Conservation (phyloP, 1,284 basidiomycete species). For the Ceratobasidium papillatum region DNA sequence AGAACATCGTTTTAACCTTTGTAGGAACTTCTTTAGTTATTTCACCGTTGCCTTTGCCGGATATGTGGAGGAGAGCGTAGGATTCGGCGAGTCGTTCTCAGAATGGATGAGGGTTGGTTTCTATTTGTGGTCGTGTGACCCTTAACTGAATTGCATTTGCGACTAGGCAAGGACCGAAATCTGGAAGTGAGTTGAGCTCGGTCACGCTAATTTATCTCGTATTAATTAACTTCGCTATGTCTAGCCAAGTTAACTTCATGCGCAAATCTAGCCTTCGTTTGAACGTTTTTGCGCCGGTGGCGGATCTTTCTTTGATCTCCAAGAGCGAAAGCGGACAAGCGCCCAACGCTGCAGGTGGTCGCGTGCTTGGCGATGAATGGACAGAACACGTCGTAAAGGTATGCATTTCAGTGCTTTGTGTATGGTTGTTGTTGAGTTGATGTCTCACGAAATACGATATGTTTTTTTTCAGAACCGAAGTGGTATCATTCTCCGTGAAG, state of each 20-base stretch:
- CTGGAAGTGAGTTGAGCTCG: conserved; percentile 77
- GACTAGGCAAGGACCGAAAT: conserved; percentile 84
- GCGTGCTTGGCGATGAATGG: conserved; percentile 92
- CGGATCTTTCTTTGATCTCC: conserved; percentile 83
- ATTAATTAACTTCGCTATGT: background rate
- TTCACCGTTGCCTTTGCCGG: conserved; percentile 95
- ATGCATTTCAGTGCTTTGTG: conserved; percentile 41
- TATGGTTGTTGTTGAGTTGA: background rate
- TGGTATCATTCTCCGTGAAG: conserved; percentile 90
- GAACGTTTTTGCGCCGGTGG: conserved; percentile 87
- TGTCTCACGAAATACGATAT: conserved; percentile 15
- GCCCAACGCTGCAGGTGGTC: conserved; percentile 79
- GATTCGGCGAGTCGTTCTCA: conserved; percentile 79
- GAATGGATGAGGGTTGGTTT: conserved; percentile 80
- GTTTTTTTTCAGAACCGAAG: conserved; percentile 72
- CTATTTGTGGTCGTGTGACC: background rate
- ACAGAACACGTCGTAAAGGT: conserved; percentile 92
- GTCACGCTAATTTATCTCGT: conserved; percentile 43
- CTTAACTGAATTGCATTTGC: conserved; percentile 40
- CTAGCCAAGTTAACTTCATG: conserved; percentile 84
- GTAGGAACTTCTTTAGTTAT: conserved; percentile 63
- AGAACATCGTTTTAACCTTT: background rate
- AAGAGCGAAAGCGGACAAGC: conserved; percentile 58
- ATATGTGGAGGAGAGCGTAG: conserved; percentile 78
- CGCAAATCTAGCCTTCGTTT: conserved; percentile 74